A percentile compares a stretch with the other conserved stretches of the same genome.
These are phyloP conservation scores for Trichoderma harzianum DNA, from an alignment of 2,329 filamentous ascomycete genomes.

Conservation along the genomic window DNA sequence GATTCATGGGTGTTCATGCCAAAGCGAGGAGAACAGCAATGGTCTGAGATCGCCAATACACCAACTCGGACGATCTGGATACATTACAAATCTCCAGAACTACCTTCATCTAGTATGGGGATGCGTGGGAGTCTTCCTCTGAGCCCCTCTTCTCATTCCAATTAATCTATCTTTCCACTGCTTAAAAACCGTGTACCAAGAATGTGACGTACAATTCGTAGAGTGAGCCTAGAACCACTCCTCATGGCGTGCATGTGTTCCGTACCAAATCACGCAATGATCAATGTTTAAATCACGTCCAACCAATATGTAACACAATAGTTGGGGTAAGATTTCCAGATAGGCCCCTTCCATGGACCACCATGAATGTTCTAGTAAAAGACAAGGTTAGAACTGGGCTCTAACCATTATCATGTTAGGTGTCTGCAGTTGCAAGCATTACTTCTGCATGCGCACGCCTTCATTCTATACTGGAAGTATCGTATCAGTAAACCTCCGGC, in stretches of 20 bases:
- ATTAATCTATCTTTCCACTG: not conserved
- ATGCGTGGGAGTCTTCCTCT: not conserved
- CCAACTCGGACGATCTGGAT: not conserved
- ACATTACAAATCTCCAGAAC: not conserved
- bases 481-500: not conserved
- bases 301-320: not conserved
- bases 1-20: not conserved
- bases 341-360: not conserved
- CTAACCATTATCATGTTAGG: not conserved
- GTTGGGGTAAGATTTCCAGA: not conserved
- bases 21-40: not conserved
- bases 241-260: not conserved
- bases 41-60: not conserved
- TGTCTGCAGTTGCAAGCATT: not conserved
- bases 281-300: not conserved
- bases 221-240: not conserved
- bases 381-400: not conserved
- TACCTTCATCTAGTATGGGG: not conserved
- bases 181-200: not conserved
- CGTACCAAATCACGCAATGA: not conserved
- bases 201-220: not conserved
- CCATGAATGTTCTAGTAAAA: not conserved
- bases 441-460: not conserved
- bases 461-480: not conserved
- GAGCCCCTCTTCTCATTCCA: not conserved